These are phyloP conservation scores for Citrus australasica DNA, from an alignment of 345 rosid species.

Conservation along the genomic window DNA sequence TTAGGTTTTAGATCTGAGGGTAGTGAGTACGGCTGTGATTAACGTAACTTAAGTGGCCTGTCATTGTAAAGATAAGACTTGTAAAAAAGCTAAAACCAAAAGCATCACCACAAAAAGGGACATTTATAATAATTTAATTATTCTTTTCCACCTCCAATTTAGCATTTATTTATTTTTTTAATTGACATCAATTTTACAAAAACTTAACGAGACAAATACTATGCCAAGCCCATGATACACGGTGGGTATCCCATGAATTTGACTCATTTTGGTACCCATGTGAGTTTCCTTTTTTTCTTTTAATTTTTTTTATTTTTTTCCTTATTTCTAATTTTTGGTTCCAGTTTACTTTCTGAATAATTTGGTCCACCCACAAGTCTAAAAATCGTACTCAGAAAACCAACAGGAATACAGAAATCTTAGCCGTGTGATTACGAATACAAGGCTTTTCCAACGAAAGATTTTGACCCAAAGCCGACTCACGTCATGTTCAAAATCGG, in stretches of 20 bases:
- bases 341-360: not conserved
- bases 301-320: no score
- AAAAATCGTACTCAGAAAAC: not conserved
- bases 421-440: not conserved
- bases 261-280: conserved; percentile 17
- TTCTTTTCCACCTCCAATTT: not conserved
- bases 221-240: conserved; percentile 7
- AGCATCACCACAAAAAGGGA: not conserved
- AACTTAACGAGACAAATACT: not conserved
- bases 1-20: not conserved
- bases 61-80: not conserved
- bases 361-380: conserved; percentile 13
- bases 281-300: not conserved
- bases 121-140: no score
- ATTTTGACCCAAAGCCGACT: conserved; percentile 20
- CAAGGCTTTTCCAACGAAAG: not conserved
- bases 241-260: conserved; percentile 29
- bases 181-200: not conserved
- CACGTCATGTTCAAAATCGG: conserved; percentile 12
- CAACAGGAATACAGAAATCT: not conserved
- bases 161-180: not conserved
- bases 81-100: conserved; percentile 1
- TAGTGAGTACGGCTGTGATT: not conserved
- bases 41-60: not conserved
- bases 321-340: not conserved